These are phyloP conservation scores for Thielaviopsis ethacetica DNA, from an alignment of 2,329 filamentous ascomycete species.

Conservation along the genomic window DNA sequence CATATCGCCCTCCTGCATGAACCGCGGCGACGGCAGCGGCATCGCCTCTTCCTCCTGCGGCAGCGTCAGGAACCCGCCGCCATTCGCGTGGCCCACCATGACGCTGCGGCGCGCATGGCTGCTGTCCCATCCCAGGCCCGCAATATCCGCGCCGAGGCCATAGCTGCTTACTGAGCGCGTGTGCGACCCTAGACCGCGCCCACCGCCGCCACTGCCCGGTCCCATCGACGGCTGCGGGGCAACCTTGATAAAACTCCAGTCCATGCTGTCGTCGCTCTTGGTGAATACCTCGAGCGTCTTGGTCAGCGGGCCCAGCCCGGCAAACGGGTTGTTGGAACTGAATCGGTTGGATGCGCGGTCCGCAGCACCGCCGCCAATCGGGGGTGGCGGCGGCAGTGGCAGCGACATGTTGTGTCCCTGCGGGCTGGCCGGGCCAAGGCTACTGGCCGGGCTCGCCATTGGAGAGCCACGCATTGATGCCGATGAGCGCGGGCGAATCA, in stretches of 20 bases:
- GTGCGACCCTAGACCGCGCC: background rate
- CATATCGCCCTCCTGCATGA: constrained; percentile 18
- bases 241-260: constrained; percentile 42
- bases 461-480: constrained; percentile 14
- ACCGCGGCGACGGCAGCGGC: constrained; percentile 12
- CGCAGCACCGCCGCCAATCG: constrained; percentile 11
- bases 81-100: constrained; percentile 31
- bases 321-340: constrained; percentile 46
- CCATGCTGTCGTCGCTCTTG: constrained; percentile 39
- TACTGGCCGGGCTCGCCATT: constrained; percentile 8
- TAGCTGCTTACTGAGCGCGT: constrained; percentile 38
- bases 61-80: constrained; percentile 36
- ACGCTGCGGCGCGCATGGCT: constrained; percentile 37
- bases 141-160: constrained; percentile 36
- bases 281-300: constrained; percentile 44
- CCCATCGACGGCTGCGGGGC: constrained; percentile 18
- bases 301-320: constrained; percentile 25
- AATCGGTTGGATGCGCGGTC: constrained; percentile 25
- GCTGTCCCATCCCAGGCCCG: constrained; percentile 31
- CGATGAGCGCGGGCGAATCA: constrained; percentile 22
- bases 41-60: constrained; percentile 20
- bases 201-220: constrained; percentile 12
- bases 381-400: constrained; percentile 14
- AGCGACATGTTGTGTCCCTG: constrained; percentile 14
- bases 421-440: constrained; percentile 16